Evolutionary conservation across 164 flowering plant genomes (phyloP), one percentile per base, ranked within the genome.

Genomic region (Vitis amurensis): DNA sequence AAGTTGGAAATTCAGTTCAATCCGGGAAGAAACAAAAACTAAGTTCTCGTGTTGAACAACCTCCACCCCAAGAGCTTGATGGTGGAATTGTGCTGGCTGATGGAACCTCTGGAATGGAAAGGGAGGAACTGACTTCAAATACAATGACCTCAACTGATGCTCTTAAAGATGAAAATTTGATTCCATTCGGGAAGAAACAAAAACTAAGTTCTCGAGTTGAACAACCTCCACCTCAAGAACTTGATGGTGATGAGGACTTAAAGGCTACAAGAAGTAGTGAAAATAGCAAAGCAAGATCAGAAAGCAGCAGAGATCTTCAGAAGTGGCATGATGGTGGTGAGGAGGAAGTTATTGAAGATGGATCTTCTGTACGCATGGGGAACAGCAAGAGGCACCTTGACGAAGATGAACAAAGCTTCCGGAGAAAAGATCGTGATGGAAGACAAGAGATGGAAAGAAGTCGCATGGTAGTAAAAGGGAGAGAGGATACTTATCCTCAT

Each of bases 251-350:
- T 52, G 90, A 89, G 68, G 88, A 86, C 70, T 74, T 83, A 17
- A 92, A 79, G 74, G 74, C 86, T 68, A 83, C 88, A 67, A 85
- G 88, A 71, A 89, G 87, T 70, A 91, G 92, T 79, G 96, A 90
- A 51, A 86, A 76, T 74, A 91, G 93, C 85, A 95, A 83, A 84
- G 89, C 85, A 72, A 88, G 85, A 74, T 87, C 96, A 48, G 93
- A 86, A 50, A 85, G 87, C 75, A 88, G 93, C 83, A 82, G 83
- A 79, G 94, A 85, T 72, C 68, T 77, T 77, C 79, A 72, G 58
- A 91, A 83, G 75, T 70, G 77, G 62, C 82, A 69, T 59, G 97
- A 88, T 56, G 82, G 74, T 63, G 79, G 73, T 55, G 96, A 88
- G 31, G 97, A 92, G 71, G 97, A 94, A 81, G 92, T 86, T 61